Conservation (phyloP, 2,329 filamentous ascomycete species). For the Whalleya microplaca region DNA sequence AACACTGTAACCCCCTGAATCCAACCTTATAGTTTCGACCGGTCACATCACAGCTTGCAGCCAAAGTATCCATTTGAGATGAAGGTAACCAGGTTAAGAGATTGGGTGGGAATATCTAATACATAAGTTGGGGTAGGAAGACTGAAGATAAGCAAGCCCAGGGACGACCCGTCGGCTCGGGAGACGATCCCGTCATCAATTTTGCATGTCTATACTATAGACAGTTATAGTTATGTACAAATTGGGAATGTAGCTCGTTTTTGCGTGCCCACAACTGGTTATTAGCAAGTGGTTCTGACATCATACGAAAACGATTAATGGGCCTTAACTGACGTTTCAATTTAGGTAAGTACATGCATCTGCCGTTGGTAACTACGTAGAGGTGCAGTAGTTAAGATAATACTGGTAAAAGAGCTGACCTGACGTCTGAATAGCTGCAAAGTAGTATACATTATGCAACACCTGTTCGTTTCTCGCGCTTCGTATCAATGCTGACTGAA, state of each 20-base stretch:
- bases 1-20: slow-evolving; percentile 18
- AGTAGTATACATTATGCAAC: background rate
- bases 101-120: too few relatives aligned
- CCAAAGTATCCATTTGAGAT: slow-evolving; percentile 8
- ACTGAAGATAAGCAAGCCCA: slow-evolving; percentile 7
- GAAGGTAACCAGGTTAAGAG: background rate
- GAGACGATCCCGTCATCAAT: slow-evolving; percentile 2
- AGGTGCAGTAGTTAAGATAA: background rate
- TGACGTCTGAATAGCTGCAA: background rate
- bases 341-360: slow-evolving; percentile 4
- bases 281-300: slow-evolving; percentile 10
- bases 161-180: slow-evolving; percentile 17
- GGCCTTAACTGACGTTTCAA: slow-evolving; percentile 15
- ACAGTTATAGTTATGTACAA: background rate
- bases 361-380: slow-evolving; percentile 3
- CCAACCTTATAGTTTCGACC: slow-evolving; percentile 13
- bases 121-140: background rate
- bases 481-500: background rate
- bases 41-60: slow-evolving; percentile 15
- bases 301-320: slow-evolving; percentile 14
- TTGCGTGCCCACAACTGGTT: background rate
- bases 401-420: background rate
- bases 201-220: background rate
- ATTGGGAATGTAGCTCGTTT: slow-evolving; percentile 1
- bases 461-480: background rate